Evolutionary conservation across 1,284 basidiomycete genomes (phyloP), one percentile per base, ranked within the genome.

Genomic region (Cutaneotrichosporon sp.): DNA sequence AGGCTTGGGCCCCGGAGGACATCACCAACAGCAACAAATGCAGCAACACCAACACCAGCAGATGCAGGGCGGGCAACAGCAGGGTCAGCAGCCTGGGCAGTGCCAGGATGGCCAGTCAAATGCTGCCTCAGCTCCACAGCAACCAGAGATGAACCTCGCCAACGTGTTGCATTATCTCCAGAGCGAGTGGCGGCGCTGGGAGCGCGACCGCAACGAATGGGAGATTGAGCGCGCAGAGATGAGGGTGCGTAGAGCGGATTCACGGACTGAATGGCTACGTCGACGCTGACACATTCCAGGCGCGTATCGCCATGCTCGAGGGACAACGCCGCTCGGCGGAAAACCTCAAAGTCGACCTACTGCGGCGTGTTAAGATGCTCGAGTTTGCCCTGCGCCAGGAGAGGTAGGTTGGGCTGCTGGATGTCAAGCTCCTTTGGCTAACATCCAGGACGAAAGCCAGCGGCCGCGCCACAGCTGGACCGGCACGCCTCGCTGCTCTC

Each of bases 191-290:
- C 81, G 96, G 58, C 81, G 90, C 56, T 93, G 91, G 71, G 93
- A 97, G 74, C 86, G 90, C 71, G 93, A 98, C 77, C 83, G 94
- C 66, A 98, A 99, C 74, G 93, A 97, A 76, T 98, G 93, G 94
- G 94, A 97, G 80, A 99, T 99, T 67, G 94, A 98, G 77, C 81
- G 94, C 63, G 94, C 96, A 31, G 94, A 98, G 77, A 96, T 98
- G 91, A 82, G 93, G 80, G 93, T 91, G 64, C 66, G 87, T 83
- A 38, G 45, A 31, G 46, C n/a, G 46, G 42, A 46, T 41, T 16
- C 22, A 5, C 24, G 24, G 22, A 3, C 17, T 3, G 22, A 24
- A 24, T 22, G 8, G n/a, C n/a, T n/a, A n/a, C 12, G 16, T 31
- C 35, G 31, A 4, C 9, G 29, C 57, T 60, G 37, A 53, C 49